Percentiles rank a stretch among this genome's conserved stretches.
Conservation (phyloP, 208 protist species). For the Leishmania major region DNA sequence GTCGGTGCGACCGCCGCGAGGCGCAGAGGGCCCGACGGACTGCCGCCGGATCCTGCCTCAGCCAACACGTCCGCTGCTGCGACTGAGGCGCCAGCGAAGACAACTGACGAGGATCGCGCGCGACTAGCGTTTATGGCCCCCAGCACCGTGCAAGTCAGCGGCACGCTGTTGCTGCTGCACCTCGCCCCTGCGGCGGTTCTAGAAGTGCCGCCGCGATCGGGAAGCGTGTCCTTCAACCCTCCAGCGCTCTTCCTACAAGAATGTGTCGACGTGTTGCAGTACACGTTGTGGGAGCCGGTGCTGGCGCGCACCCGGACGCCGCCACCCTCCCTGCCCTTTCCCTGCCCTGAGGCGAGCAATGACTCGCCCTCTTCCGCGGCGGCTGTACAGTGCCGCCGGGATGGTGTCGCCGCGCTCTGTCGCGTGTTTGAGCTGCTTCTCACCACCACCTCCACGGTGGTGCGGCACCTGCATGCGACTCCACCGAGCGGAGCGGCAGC, state of each 20-base stretch:
- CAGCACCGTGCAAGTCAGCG: constrained; percentile 26
- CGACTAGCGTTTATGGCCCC: constrained; percentile 33
- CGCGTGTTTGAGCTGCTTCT: constrained; percentile 36
- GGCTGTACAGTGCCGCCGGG: constrained; percentile 26
- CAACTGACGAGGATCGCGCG: constrained; percentile 14
- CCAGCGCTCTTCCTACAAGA: constrained; percentile 48
- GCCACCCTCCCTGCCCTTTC: neutral
- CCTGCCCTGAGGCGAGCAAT: neutral
- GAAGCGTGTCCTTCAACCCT: constrained; percentile 32
- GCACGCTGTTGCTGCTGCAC: constrained; percentile 53
- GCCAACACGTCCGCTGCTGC: neutral
- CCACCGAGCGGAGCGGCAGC: neutral
- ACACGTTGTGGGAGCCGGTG: constrained; percentile 36
- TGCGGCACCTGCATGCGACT: constrained; percentile 14
- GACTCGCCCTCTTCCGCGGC: neutral
- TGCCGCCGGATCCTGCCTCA: constrained; percentile 2
- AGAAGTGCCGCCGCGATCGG: constrained; percentile 23
- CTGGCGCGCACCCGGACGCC: constrained; percentile 7
- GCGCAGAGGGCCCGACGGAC: neutral
- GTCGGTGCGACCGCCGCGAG: neutral
- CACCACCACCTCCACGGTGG: constrained; percentile 31
- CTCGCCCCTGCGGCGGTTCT: constrained; percentile 41
- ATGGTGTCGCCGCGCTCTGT: constrained; percentile 41
- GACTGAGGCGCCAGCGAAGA: neutral
- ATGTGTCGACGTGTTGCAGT: constrained; percentile 37